Evolutionary conservation across 2,329 filamentous ascomycete genomes (phyloP).

Genomic region (Penicillium sp.): DNA sequence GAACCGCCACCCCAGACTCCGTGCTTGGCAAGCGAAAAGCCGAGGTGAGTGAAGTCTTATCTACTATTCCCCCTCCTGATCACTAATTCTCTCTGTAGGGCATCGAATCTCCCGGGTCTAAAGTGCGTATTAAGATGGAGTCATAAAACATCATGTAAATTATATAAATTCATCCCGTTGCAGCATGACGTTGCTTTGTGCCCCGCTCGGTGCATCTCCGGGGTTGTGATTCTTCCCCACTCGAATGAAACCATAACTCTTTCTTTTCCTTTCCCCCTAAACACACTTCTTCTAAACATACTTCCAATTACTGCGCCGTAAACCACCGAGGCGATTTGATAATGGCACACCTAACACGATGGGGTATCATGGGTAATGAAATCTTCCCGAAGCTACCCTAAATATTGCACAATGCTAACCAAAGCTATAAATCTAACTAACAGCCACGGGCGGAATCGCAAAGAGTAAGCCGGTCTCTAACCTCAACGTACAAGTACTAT

Average conservation of each 20-base stretch:
- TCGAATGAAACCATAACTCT: constrained; percentile 4
- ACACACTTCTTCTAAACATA: constrained; percentile 58
- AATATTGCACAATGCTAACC: background rate
- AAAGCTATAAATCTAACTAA: constrained; percentile 18
- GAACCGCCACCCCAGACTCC: constrained; percentile 60
- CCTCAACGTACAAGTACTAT: background rate
- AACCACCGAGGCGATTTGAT: background rate
- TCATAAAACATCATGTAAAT: constrained; percentile 17
- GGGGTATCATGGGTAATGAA: constrained; percentile 46
- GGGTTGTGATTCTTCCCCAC: constrained; percentile 4
- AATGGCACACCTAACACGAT: constrained; percentile 41
- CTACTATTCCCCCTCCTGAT: background rate
- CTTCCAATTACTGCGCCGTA: constrained; percentile 56
- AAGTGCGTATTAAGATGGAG: constrained; percentile 44
- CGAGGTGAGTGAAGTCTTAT: constrained; percentile 50
- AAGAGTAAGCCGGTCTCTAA: constrained; percentile 29
- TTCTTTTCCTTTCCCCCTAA: constrained; percentile 42
- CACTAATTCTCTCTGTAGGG: constrained; percentile 21
- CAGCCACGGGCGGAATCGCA: constrained; percentile 49
- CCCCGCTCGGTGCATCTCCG: constrained; percentile 31
- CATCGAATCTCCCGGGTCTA: constrained; percentile 36
- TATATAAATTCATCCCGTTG: constrained; percentile 1
- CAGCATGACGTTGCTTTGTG: constrained; percentile 20
- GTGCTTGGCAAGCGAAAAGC: constrained; percentile 75
- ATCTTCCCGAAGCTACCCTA: background rate